Base-by-base conservation (phyloP, 2,329 filamentous ascomycete genomes). In the Exophiala sp. region DNA sequence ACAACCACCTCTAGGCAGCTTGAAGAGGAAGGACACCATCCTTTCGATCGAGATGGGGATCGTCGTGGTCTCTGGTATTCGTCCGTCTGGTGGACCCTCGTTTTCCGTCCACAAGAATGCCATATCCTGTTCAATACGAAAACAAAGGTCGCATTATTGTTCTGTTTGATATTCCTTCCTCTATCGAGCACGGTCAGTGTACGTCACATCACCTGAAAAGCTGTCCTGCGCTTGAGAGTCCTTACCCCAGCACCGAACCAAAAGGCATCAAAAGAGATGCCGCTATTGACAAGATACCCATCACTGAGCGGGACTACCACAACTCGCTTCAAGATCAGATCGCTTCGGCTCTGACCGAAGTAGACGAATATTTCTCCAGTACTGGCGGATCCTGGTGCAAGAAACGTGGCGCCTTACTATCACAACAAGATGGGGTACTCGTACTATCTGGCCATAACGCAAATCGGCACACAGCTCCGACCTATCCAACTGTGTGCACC, bases 161-260 rank as follows among this genome's bases (percentile, higher is more conserved):
- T 12, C 66, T 86, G 16, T 62, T 86, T 29, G 83, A 86, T 62
- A 78, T 84, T 8, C 82, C 83, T 2, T 65, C 65, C 4, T 85
- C 83, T 1, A 83, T 86, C 51, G 71, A 74, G 14, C 62, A 71
- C 5, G 80, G 78, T 5, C 83, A 85, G 66, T 51, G 47, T 10
- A 14, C 38, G 12, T 20, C 46, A 21, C 69, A 68, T 16, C 43
- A 50, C 4, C 65, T 82, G 1, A 64, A 76, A 20, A 84, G 81
- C 6, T 72, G 68, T 11, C 16, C 61, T 7, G 74, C 82, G 1
- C 58, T 76, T 2, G 55, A 72, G 39, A 54, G 61, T 10, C 80
- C 82, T 2, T 83, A 78, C 59, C 65, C 65, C 20, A 70, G 69
- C 9, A 72, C 75, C 18, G 79, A 80, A 61, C 80, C 82, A 8